Base-by-base conservation (phyloP, 2,329 filamentous ascomycete species). In the Cladosporium sp. region DNA sequence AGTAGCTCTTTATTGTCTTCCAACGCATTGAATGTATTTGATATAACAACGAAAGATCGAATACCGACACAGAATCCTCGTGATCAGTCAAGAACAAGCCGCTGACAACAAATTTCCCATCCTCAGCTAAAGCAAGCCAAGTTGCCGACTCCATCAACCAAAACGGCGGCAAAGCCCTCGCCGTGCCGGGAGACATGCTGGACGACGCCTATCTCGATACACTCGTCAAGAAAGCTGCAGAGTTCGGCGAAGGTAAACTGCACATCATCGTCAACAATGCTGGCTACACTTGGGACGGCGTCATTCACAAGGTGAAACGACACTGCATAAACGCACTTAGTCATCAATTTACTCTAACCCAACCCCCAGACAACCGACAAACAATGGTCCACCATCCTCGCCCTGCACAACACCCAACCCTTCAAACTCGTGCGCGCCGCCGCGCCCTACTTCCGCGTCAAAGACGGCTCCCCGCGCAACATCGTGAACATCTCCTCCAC, bases 251-350 rank as follows among this genome's bases (percentile, higher is more conserved):
- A 57, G 89, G 89, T 63, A 95, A 95, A 76, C 90, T 96, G 56
- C 86, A 95, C 69, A 86, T 93, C 66, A 85, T 95, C 51, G 87
- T 95, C 53, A 95, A 95, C 71, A 95, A 95, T 67, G 90, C 89
- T 1, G 89, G 89, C 37, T 95, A 89, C 71, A 95, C 90, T 1
- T 95, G 89, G 88, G 90, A 96, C 68, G 90, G 86, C 6, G 89
- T 95, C 34, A 89, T 95, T 58, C 88, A 95, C 77, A 95, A 93
- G 72, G 77, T 80, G 58, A 15, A 42, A 17, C 5, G n/a, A n/a
- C n/a, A n/a, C 13, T 34, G 17, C 20, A 3, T 36, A 4, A 27
- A n/a, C 17, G 22, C n/a, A 37, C 11, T 39, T 27, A 12, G 4
- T n/a, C 9, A 7, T 1, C 5, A 32, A 3, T 12, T 32, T n/a